Conservation (phyloP, 192 early-diverging fungal genomes). For the Linnemannia schmuckeri region DNA sequence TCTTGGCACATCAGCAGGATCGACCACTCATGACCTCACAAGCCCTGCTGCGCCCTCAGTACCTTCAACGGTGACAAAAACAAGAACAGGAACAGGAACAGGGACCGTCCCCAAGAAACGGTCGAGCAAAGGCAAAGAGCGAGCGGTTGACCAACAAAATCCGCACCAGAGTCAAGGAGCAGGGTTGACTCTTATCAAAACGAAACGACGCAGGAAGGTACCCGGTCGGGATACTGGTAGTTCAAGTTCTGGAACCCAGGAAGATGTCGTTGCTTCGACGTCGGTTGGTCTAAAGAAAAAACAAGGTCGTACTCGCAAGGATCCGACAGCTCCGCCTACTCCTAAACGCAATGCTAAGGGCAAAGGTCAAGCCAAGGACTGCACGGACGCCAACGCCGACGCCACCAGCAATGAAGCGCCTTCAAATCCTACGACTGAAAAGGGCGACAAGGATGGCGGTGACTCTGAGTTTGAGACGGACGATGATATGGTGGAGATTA, state of each 20-base stretch:
- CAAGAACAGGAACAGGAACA: not conserved
- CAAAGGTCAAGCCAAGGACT: not conserved
- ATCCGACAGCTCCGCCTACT: not conserved
- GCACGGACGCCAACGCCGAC: not conserved
- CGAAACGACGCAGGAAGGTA: not conserved
- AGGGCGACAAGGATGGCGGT: not conserved
- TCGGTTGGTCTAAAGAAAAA: not conserved
- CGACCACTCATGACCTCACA: not conserved
- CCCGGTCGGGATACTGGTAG: too few species aligned
- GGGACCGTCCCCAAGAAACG: not conserved
- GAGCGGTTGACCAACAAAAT: not conserved
- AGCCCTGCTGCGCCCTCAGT: too few species aligned
- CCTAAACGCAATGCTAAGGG: not conserved
- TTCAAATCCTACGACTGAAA: not conserved
- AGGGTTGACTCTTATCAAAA: not conserved
- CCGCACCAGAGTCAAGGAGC: too few species aligned
- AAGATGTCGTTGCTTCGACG: not conserved
- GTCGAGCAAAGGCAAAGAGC: not conserved
- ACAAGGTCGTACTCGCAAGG: not conserved
- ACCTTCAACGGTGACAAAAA: not conserved
- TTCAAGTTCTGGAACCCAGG: too few species aligned
- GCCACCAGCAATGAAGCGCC: not conserved
- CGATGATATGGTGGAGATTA: conserved; percentile 2
- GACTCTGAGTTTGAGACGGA: not conserved
- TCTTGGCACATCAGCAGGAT: not conserved